These are phyloP conservation scores for Ruellia speciosa DNA, from an alignment of 305 asterid genomes.

Conservation along the genomic window DNA sequence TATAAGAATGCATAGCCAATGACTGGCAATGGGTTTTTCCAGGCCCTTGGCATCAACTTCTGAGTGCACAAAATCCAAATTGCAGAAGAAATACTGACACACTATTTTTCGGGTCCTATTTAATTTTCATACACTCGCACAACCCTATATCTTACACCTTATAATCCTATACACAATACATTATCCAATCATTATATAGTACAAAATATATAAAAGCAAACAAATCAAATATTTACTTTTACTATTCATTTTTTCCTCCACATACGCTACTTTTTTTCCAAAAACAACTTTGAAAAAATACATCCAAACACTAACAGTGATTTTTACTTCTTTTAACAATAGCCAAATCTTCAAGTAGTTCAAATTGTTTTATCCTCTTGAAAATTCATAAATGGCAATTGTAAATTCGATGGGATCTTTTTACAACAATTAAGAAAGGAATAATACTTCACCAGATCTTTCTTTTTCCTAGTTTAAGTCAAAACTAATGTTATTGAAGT, in stretches of 20 bases:
- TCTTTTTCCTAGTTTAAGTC: not conserved
- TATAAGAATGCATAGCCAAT: not conserved
- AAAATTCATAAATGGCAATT: not conserved
- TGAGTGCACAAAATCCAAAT: not conserved
- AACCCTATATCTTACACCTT: too few relatives aligned
- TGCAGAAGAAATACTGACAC: not conserved
- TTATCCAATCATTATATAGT: too few relatives aligned
- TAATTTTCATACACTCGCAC: too few relatives aligned
- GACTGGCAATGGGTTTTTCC: not conserved
- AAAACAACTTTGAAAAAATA: too few relatives aligned
- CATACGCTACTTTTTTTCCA: too few relatives aligned
- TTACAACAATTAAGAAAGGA: not conserved
- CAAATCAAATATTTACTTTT: too few relatives aligned
- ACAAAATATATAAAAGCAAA: too few relatives aligned
- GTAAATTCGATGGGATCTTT: not conserved
- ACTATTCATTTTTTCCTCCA: too few relatives aligned
- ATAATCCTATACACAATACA: too few relatives aligned
- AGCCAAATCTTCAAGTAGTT: not conserved
- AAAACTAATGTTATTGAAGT: slow-evolving; percentile 13
- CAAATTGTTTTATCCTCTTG: not conserved
- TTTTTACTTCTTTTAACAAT: not conserved
- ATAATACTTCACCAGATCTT: not conserved
- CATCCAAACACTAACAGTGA: not conserved
- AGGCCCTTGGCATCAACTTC: too few relatives aligned
- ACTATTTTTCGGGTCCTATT: not conserved